Evolutionary conservation across 2,329 filamentous ascomycete genomes (phyloP), one percentile per base, ranked within the genome.

Genomic region (Phialophora verrucosa): DNA sequence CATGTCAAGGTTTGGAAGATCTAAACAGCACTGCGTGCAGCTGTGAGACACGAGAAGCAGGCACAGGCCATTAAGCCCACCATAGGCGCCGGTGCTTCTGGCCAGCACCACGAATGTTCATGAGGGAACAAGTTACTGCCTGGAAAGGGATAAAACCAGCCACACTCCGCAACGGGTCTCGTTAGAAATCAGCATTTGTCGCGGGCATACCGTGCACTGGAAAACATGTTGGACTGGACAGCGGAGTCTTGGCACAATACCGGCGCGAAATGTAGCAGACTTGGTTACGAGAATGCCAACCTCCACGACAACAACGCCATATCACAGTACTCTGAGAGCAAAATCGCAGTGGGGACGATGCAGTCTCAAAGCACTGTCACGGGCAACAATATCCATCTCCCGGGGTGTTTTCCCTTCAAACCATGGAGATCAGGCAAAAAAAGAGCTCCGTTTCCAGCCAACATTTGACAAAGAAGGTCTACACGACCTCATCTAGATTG

Each of bases 1-100:
- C 54, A 69, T 59, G 67, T 71, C 31, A 71, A 68, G 56, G 69
- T 72, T 4, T 71, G 69, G 69, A 72, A 72, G 64, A 67, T 72
- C 12, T 72, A 53, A 69, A 44, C 20, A 5, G 11, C 11, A 14
- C 11, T 14, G 23, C 23, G 20, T 20, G 20, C 29, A 23, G 3
- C 29, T 56, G 12, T 31, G 10, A 55, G 17, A 56, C 10, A 20
- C 14, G 11, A 6, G 25, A 31, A 5, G 29, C 38, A 42, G 5
- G 12, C 1, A 42, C 38, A 42, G 17, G 14, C 35, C 4, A 3
- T 5, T 5, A 42, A 5, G 14, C 35, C 14, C 14, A n/a, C 17
- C 17, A n/a, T 20, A 7, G 12, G 17, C 14, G 38, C 38, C 14
- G 6, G 7, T 44, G 1, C 38, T n/a, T n/a, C 7, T 44, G 38